A percentile compares a stretch with the other conserved stretches of the same genome.
These are phyloP conservation scores for Phlyctochytrium arcticum DNA, from an alignment of 192 early-diverging fungal genomes.

Conservation along the genomic window DNA sequence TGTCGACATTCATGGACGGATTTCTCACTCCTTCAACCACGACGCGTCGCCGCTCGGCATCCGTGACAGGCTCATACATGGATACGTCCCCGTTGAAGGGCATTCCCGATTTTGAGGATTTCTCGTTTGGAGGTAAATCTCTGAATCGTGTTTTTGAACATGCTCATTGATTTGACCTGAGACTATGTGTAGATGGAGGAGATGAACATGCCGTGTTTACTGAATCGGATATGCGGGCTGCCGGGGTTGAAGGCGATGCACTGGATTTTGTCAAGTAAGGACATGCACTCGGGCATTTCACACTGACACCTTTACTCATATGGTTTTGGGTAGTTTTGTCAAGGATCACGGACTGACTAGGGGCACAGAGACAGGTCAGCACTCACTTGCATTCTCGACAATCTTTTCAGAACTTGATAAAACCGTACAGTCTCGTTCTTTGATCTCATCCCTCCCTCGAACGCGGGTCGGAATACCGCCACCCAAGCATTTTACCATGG, in stretches of 20 bases:
- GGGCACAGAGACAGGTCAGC: slow-evolving; percentile 8
- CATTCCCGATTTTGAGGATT: not conserved
- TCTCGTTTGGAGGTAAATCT: not conserved
- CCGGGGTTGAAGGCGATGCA: not conserved
- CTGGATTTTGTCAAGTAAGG: not conserved
- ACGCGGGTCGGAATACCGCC: not conserved
- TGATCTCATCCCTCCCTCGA: slow-evolving; percentile 10
- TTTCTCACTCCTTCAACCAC: not conserved
- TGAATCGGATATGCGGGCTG: not conserved
- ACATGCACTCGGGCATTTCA: no score
- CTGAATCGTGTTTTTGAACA: not conserved
- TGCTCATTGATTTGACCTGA: not conserved
- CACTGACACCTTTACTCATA: not conserved
- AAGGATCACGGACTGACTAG: not conserved
- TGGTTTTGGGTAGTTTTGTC: slow-evolving; percentile 14
- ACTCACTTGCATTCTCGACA: not conserved
- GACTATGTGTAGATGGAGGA: slow-evolving; percentile 1
- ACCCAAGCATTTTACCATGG: slow-evolving; percentile 23
- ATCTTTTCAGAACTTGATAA: not conserved
- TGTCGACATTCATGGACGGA: not conserved
- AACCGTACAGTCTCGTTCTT: slow-evolving; percentile 11
- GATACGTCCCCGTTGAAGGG: slow-evolving; percentile 6
- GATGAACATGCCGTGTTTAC: not conserved
- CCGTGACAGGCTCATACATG: not conserved
- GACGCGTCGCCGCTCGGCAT: not conserved